Evolutionary conservation across 2,329 filamentous ascomycete species (phyloP), one percentile per base, ranked within the genome.

Genomic region (Rosellinia necatrix): DNA sequence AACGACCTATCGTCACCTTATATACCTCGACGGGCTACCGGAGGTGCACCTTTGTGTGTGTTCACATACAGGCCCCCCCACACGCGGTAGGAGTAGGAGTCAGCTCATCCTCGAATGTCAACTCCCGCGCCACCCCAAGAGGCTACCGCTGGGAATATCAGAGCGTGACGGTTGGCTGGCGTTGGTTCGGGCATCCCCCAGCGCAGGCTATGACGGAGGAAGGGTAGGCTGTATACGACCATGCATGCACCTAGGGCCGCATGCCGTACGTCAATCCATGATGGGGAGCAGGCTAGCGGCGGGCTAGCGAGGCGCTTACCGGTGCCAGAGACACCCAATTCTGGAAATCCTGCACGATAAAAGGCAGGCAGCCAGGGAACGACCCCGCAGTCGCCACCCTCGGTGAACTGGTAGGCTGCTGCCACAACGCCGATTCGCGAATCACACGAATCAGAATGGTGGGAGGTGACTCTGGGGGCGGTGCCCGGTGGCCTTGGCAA

Each of bases 401-500:
- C 47, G 46, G 56, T 34, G 35, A 41, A 22, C 47, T 41, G 24
- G 32, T 21, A 12, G 6, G 24, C 21, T 22, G 12, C 21, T 42
- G 44, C 42, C 34, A 60, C 54, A 34, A 32, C 42, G 49, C 43
- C 42, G 30, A 3, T 49, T 48, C 50, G 22, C 32, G 35, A 55
- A 52, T 54, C 55, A 60, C 30, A 59, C 48, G 49, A 61, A 59
- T 59, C 56, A 61, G 19, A 59, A 54, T 50, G 51, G 58, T 47
- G 58, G 58, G 32, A 49, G 44, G 10, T 21, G 42, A 38, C 37
- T 49, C 56, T 49, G 42, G 59, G 55, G 54, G 47, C 32, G 34
- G 40, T 50, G 51, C 37, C 49, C 44, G 56, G 32, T 34, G 32
- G 56, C 29, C 59, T 59, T 61, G 56, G 59, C 59, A 27, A 50